Conservation (phyloP, 495 filamentous ascomycete genomes). For the Cenococcum geophilum region DNA sequence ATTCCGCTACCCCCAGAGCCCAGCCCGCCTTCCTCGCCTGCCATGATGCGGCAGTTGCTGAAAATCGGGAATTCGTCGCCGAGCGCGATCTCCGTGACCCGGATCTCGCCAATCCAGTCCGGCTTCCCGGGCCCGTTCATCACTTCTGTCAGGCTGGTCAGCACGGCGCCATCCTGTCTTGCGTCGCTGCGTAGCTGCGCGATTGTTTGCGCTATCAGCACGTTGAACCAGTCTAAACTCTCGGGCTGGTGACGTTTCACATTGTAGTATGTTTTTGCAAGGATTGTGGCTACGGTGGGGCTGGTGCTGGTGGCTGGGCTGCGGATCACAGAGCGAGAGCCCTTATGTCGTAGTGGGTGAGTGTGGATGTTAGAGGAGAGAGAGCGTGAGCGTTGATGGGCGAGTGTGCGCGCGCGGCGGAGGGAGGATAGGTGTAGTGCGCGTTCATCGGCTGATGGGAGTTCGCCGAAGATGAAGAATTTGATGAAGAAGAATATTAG, state of each 20-base stretch:
- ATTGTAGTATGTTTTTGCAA: conserved; percentile 97
- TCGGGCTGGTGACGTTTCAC: conserved; percentile 95
- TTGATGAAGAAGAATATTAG: conserved; percentile 93
- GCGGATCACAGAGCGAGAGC: conserved; percentile 46
- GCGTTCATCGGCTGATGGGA: conserved; percentile 71
- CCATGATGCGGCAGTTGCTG: conserved; percentile 92
- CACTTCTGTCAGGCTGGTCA: conserved; percentile 83
- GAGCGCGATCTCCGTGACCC: conserved; percentile 83
- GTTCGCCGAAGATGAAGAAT: conserved; percentile 98
- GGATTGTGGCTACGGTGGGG: conserved; percentile 75
- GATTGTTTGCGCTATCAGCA: conserved; percentile 92
- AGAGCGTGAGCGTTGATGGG: conserved; percentile 48
- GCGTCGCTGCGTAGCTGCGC: conserved; percentile 91
- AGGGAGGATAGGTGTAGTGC: conserved; percentile 62
- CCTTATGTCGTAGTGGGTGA: conserved; percentile 27
- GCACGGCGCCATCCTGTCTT: conserved; percentile 79
- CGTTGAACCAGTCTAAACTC: conserved; percentile 99
- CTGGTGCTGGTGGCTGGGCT: conserved; percentile 36
- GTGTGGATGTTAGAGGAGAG: conserved; percentile 34
- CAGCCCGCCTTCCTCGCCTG: conserved; percentile 57
- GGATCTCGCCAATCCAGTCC: conserved; percentile 86
- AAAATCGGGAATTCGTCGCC: conserved; percentile 98
- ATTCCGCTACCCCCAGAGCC: conserved; percentile 9
- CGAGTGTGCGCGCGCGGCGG: conserved; percentile 56
- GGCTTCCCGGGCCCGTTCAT: conserved; percentile 82